Base-by-base conservation (phyloP, 345 rosid genomes). In the Eucalyptus marginata region DNA sequence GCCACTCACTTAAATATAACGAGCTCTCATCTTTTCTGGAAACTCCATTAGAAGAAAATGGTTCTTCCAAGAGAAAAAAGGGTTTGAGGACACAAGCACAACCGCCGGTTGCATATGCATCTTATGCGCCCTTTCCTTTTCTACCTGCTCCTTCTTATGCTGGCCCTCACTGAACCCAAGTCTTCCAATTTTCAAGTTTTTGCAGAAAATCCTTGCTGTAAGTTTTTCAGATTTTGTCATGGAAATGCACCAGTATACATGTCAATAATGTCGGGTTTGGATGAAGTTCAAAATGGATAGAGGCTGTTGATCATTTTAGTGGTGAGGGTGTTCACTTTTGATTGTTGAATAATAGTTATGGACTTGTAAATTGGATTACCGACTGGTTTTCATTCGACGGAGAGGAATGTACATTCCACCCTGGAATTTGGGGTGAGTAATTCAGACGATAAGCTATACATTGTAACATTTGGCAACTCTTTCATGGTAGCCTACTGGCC, bases 41-140 rank as follows among this genome's bases (percentile, higher is more conserved):
- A 87, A 89, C 59, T 7, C 10, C 36, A 6, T 54, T 25, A 7
- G 86, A 47, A 50, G 95, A 88, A 47, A 88, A 20, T 24, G 90
- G 56, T 88, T 90, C 87, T 47, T 86, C 40, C 59, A 31, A 33
- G 8, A 89, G 88, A 86, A 89, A 91, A 62, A 88, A 90, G 81
- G 52, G 14, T 88, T 90, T 71, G 86, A 90, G 89, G 86, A 86
- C 88, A 51, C 91, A 85, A 86, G 88, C 91, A 49, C 95, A 92
- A 2, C 89, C 99, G 15, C 99, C 96, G 15, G 99, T 97, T 36
- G 97, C 99, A 50, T 96, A 95, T 36, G 99, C 99, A 47, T 98
- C 97, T 7, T 91, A 90, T 66, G 97, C 98, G n/a, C 99, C 99
- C 18, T 97, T 98, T 89, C 99, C 99, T 87, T 98, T 98, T 89